phyloP scores from a whole-genome alignment of 306 rosid species.

The Cucurbita moschata region DNA sequence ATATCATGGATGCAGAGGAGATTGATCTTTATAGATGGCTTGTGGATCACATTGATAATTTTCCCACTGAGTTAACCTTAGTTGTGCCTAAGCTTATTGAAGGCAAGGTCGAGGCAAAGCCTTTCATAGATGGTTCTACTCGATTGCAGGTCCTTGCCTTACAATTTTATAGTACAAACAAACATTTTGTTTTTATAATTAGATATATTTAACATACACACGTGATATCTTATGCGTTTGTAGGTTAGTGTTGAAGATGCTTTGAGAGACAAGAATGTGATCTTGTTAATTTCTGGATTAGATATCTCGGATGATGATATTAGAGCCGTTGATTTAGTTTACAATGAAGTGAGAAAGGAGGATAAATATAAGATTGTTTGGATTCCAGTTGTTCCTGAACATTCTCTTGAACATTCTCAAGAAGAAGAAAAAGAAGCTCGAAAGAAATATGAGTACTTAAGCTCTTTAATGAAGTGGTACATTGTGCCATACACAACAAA shows the following conservation, averaged over 20 bases:
- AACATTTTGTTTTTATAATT: neutral
- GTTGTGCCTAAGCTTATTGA: neutral
- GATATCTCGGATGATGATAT: slow-evolving; percentile 39
- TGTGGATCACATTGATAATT: neutral
- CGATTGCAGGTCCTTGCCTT: slow-evolving; percentile 10
- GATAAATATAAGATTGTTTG: slow-evolving; percentile 38
- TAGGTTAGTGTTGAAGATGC: slow-evolving; percentile 1
- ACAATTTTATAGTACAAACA: neutral
- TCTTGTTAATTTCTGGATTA: slow-evolving; percentile 30
- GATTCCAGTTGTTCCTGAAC: slow-evolving; percentile 23
- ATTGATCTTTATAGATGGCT: neutral
- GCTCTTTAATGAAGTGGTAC: slow-evolving; percentile 17
- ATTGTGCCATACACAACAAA: slow-evolving; percentile 6
- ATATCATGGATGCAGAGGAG: neutral
- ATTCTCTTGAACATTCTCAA: neutral
- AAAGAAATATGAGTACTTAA: slow-evolving; percentile 2
- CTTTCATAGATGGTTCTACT: slow-evolving; percentile 39
- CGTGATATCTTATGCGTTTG: neutral
- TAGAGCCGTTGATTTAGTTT: slow-evolving; percentile 10
- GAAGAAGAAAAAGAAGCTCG: neutral
- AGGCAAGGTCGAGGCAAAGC: neutral
- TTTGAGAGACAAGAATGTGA: slow-evolving; percentile 21
- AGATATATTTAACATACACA: neutral
- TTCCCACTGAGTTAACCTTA: neutral
- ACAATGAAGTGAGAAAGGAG: slow-evolving; percentile 18